Evolutionary conservation across 257 asterid genomes (phyloP).

Genomic region (Salvia hispanica): DNA sequence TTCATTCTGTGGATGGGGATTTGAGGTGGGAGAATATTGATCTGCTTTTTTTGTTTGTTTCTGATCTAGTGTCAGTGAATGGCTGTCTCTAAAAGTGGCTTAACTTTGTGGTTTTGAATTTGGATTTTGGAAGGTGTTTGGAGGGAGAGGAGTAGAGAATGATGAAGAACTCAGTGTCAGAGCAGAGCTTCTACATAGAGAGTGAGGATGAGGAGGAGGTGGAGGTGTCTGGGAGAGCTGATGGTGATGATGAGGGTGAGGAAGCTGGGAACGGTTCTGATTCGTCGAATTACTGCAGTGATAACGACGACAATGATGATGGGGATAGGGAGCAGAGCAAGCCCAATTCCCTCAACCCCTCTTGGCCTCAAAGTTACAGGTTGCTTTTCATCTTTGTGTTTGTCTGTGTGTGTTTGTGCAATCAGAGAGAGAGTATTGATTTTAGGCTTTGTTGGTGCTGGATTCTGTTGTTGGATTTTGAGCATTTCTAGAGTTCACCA

Average conservation of each 20-base stretch:
- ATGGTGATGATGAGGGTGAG: constrained; percentile 30
- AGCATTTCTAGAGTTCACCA: constrained; percentile 4
- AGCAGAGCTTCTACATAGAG: constrained; percentile 77
- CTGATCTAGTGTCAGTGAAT: constrained; percentile 24
- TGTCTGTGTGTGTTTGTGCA: constrained; percentile 19
- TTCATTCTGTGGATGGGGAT: constrained; percentile 6
- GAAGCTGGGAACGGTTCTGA: constrained; percentile 61
- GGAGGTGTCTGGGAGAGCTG: constrained; percentile 37
- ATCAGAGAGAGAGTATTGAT: background rate
- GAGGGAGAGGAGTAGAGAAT: constrained; percentile 40
- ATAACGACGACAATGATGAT: constrained; percentile 49
- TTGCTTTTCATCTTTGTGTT: constrained; percentile 23
- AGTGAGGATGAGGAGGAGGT: constrained; percentile 68
- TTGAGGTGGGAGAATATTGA: constrained; percentile 12
- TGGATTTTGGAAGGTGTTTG: constrained; percentile 30
- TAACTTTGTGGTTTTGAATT: constrained; percentile 14
- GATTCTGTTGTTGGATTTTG: constrained; percentile 5
- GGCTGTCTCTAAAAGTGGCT: background rate
- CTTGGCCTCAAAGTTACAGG: constrained; percentile 99
- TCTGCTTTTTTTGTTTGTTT: constrained; percentile 29
- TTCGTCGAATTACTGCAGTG: constrained; percentile 52
- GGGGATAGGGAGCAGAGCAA: constrained; percentile 42
- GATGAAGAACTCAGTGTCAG: constrained; percentile 88
- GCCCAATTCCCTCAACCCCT: constrained; percentile 50
- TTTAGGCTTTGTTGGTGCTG: background rate